Evolutionary conservation across 768 basidiomycete genomes (phyloP), one percentile per base, ranked within the genome.

Genomic region (Galerina sulciceps): DNA sequence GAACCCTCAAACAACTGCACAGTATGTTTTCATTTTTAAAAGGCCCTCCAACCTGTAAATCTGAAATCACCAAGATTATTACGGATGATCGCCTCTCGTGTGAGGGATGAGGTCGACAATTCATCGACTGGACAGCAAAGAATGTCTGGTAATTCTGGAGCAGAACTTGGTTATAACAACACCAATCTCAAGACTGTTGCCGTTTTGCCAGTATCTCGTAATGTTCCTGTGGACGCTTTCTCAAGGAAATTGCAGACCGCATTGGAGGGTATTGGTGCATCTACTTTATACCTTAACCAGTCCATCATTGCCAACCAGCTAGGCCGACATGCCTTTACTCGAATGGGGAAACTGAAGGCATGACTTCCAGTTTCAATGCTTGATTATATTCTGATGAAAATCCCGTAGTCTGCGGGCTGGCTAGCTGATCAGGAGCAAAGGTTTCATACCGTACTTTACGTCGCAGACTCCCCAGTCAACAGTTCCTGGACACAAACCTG

Each of bases 401-500:
- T 58, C 10, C 36, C 22, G 15, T 46, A 81, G 79, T 76, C 78
- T 17, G 80, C 80, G 41, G 79, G 91, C 2, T 98, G 97, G 97
- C 79, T 99, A 6, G 94, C 96, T 14, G 96, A 99, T 72, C 90
- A 91, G 70, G 95, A 98, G 71, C 93, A 98, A 75, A 85, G 92
- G 67, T 97, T 90, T 69, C 84, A 94, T 26, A 97, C 88, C 2
- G 96, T 99, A 0, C 82, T 99, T 14, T 99, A 99, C 69, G 94
- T 99, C 34, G 96, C 93, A 6, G 96, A 99, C 73, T 94, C 96
- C 0, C 88, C 96, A 0, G 94, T 96, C 36, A 92, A 86, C 56
- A 96, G 93, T 58, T 91, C 94, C 17, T 99, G 97, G 97, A 99
- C 96, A 31, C 91, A 98, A 73, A 99, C 95, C 0, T 99, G 96